Conservation (phyloP, 768 basidiomycete genomes). For the Hypholoma sublateritium region DNA sequence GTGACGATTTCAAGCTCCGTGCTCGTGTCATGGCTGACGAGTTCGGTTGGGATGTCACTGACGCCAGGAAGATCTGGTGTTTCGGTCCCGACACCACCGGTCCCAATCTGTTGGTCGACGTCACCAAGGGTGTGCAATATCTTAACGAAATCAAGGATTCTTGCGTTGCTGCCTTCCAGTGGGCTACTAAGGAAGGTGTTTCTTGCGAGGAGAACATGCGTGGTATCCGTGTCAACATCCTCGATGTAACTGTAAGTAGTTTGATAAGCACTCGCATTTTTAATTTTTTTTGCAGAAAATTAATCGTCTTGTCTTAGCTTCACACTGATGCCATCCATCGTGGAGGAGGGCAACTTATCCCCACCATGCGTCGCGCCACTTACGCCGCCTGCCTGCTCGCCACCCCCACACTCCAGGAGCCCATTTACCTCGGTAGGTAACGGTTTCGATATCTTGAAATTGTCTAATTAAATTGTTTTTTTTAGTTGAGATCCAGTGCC, state of each 20-base stretch:
- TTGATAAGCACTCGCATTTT: too few relatives aligned
- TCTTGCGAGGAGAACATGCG: slow-evolving; percentile 98
- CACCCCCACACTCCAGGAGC: slow-evolving; percentile 90
- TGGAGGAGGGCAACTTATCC: slow-evolving; percentile 98
- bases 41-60: slow-evolving; percentile 97
- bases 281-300: neutral
- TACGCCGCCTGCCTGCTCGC: slow-evolving; percentile 96
- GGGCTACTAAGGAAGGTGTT: slow-evolving; percentile 99
- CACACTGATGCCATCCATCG: slow-evolving; percentile 99
- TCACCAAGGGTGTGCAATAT: slow-evolving; percentile 99
- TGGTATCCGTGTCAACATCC: slow-evolving; percentile 92
- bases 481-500: slow-evolving; percentile 95
- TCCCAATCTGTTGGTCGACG: slow-evolving; percentile 95
- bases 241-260: slow-evolving; percentile 85
- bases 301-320: slow-evolving; percentile 47
- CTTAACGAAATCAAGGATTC: slow-evolving; percentile 99
- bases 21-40: slow-evolving; percentile 97
- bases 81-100: slow-evolving; percentile 99
- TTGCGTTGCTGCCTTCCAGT: slow-evolving; percentile 98
- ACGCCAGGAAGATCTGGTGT: slow-evolving; percentile 99
- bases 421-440: slow-evolving; percentile 82
- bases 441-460: neutral
- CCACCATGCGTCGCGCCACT: slow-evolving; percentile 92
- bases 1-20: slow-evolving; percentile 97
- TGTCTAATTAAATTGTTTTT: neutral